Percentiles rank a stretch among this genome's conserved stretches.
These are phyloP conservation scores for Naganishia vaughanmartiniae DNA, from an alignment of 768 basidiomycete species.

Conservation along the genomic window DNA sequence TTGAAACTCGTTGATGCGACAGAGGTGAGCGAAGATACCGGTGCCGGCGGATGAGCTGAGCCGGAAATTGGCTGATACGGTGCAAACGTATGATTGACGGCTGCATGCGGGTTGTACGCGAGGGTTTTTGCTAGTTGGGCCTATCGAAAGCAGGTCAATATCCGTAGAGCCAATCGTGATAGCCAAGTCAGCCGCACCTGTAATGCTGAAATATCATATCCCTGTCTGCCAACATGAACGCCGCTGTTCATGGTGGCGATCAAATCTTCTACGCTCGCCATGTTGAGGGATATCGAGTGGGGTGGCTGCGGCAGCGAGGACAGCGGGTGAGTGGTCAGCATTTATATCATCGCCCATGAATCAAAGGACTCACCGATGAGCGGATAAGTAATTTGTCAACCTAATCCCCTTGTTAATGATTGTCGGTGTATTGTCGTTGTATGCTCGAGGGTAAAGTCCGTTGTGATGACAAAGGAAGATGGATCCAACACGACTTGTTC, in stretches of 20 bases:
- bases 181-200: neutral
- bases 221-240: constrained; percentile 21
- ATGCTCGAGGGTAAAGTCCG: too few relatives aligned
- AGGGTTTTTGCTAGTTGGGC: constrained; percentile 24
- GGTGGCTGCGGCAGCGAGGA: neutral
- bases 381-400: too few relatives aligned
- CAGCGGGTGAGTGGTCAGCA: too few relatives aligned
- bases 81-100: constrained; percentile 19
- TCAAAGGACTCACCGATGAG: too few relatives aligned
- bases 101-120: constrained; percentile 17
- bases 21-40: constrained; percentile 12
- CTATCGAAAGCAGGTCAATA: neutral
- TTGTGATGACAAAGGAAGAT: too few relatives aligned
- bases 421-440: too few relatives aligned
- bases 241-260: constrained; percentile 23
- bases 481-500: too few relatives aligned
- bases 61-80: constrained; percentile 21
- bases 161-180: neutral
- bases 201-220: constrained; percentile 12
- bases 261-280: constrained; percentile 25
- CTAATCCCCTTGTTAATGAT: too few relatives aligned
- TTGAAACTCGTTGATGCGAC: constrained; percentile 20
- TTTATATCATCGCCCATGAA: too few relatives aligned
- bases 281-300: neutral
- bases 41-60: constrained; percentile 1